These are phyloP conservation scores for Cornus kousa DNA, from an alignment of 148 eudicot species.

Conservation along the genomic window DNA sequence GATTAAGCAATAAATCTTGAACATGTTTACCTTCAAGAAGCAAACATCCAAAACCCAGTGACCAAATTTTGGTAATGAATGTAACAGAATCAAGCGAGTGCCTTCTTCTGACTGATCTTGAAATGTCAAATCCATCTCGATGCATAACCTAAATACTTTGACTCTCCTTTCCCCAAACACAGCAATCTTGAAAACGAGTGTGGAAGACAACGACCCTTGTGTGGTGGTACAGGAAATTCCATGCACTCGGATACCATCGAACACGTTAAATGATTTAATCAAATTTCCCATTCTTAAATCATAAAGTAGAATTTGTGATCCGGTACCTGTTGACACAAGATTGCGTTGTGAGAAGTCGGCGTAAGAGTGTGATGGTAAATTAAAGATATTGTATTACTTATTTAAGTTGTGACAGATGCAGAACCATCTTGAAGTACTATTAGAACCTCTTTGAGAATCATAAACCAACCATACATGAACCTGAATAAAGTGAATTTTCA, in stretches of 20 bases:
- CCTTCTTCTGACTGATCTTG: slow-evolving; percentile 8
- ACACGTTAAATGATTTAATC: too few relatives aligned
- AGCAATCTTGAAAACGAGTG: slow-evolving; percentile 36
- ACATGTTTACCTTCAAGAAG: slow-evolving; percentile 53
- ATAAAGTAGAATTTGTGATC: too few relatives aligned
- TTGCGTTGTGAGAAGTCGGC: neutral
- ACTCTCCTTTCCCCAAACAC: slow-evolving; percentile 83
- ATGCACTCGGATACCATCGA: too few relatives aligned
- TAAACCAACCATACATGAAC: neutral
- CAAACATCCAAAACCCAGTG: slow-evolving; percentile 89
- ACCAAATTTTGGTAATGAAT: slow-evolving; percentile 56
- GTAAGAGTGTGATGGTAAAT: too few relatives aligned
- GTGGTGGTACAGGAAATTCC: slow-evolving; percentile 37
- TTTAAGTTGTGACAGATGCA: too few relatives aligned
- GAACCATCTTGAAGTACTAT: too few relatives aligned
- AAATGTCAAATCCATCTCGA: slow-evolving; percentile 17
- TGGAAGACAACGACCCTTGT: slow-evolving; percentile 6
- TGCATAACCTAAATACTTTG: slow-evolving; percentile 49
- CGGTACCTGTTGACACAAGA: slow-evolving; percentile 15
- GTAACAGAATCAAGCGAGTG: slow-evolving; percentile 32
- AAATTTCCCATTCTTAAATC: too few relatives aligned
- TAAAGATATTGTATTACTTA: too few relatives aligned
- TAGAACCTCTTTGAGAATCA: neutral
- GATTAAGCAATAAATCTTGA: neutral
- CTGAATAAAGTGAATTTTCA: neutral